Base-by-base conservation (phyloP, 768 basidiomycete genomes). In the Lactarius hengduanensis region DNA sequence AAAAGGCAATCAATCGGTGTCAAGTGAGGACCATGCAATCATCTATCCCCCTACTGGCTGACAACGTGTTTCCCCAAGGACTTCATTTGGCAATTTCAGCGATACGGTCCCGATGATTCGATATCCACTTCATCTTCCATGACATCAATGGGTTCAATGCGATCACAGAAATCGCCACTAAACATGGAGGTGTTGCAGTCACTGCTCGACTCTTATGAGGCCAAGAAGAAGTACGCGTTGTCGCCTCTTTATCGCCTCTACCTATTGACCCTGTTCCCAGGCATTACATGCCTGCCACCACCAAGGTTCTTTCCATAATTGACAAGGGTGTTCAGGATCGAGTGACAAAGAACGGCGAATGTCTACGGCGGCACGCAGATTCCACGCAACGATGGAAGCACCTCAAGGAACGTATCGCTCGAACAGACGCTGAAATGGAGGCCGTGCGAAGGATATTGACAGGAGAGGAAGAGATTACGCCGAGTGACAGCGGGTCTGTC, bases 261-360 rank as follows among this genome's bases (percentile, higher is more conserved):
- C 15, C 50, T 65, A n/a, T 56, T 63, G 30, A 69, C 43, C 7
- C 8, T 50, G 30, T 61, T 60, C 40, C 56, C 72, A 96, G 94
- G 74, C 94, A 97, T 75, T 98, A 98, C 75, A 88, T 94, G 79
- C 97, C 96, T 1, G 94, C 94, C 43, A 92, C 92, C 4, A 90
- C 88, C 8, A 95, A 96, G 74, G 95, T 96, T 57, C 82, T 98
- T 30, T 86, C 90, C 30, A 95, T 97, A 71, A 90, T 98, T 72
- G 94, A 94, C 75, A 97, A 94, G 76, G 95, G 95, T 30, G 91
- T 98, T 34, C 86, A 86, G 64, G 95, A 97, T 69, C 86, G 96
- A 63, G 89, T 94, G 6, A 98, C 96, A 26, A 96, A 94, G 84
- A 98, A 98, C 69, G 96, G 96, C 1, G 96, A 98, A 78, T 94